phyloP scores from a whole-genome alignment of 2,329 filamentous ascomycete species.

The Diaporthe vexans region DNA sequence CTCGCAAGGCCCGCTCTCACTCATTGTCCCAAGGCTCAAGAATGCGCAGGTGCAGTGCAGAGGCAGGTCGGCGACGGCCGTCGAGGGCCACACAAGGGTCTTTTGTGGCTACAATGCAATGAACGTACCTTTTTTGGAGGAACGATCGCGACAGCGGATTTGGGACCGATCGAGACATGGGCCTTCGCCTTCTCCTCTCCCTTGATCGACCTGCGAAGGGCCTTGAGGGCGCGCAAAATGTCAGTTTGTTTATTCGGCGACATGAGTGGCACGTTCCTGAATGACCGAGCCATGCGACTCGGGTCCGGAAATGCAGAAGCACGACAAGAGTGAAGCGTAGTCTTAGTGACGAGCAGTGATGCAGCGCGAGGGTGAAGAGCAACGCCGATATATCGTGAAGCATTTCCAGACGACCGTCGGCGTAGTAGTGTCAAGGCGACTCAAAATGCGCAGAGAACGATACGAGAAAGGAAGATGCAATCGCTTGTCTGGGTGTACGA shows the following conservation, averaged over 20 bases:
- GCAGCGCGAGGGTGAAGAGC: constrained; percentile 7
- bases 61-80: constrained; percentile 5
- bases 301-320: constrained; percentile 38
- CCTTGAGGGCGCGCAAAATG: constrained; percentile 67
- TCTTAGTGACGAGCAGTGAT: neutral
- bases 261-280: constrained; percentile 13
- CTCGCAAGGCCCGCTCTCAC: constrained; percentile 18
- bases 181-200: constrained; percentile 81
- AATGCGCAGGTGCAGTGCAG: constrained; percentile 28
- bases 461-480: neutral
- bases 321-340: neutral
- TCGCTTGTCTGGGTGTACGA: constrained; percentile 30
- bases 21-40: constrained; percentile 15
- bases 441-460: neutral
- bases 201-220: constrained; percentile 90
- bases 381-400: neutral
- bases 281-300: constrained; percentile 8
- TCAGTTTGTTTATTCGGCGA: constrained; percentile 52
- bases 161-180: constrained; percentile 83
- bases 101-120: neutral
- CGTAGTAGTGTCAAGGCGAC: neutral
- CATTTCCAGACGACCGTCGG: neutral
- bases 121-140: constrained; percentile 89
- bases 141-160: constrained; percentile 88
- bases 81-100: neutral